A percentile compares a stretch with the other conserved stretches of the same genome.
Evolutionary conservation across 208 protist species (phyloP).

Genomic region (Leishmania martiniquensis): DNA sequence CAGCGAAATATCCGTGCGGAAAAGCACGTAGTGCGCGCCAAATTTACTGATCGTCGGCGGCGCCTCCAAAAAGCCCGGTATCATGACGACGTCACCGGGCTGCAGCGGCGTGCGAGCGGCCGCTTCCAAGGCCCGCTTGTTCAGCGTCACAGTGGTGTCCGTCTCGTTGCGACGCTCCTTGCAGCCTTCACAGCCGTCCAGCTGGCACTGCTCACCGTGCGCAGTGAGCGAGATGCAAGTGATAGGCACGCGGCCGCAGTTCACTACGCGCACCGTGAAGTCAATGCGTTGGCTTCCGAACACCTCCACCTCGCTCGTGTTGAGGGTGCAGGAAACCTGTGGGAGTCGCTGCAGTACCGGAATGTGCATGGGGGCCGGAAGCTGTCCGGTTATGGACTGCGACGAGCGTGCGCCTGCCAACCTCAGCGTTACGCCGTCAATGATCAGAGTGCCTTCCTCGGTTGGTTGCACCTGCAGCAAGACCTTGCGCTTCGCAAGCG

Average conservation of each 20-base stretch:
- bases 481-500: slow-evolving; percentile 48
- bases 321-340: slow-evolving; percentile 74
- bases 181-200: slow-evolving; percentile 86
- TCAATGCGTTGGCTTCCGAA: slow-evolving; percentile 77
- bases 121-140: slow-evolving; percentile 52
- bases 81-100: slow-evolving; percentile 64
- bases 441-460: slow-evolving; percentile 56
- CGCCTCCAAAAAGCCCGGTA: slow-evolving; percentile 60
- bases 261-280: slow-evolving; percentile 75
- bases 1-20: slow-evolving; percentile 77
- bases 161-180: slow-evolving; percentile 53
- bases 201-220: slow-evolving; percentile 80
- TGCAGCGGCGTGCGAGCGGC: slow-evolving; percentile 43
- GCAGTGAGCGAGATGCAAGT: slow-evolving; percentile 68
- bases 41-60: slow-evolving; percentile 51
- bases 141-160: slow-evolving; percentile 51
- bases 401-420: slow-evolving; percentile 41
- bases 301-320: slow-evolving; percentile 73
- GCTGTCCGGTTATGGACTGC: slow-evolving; percentile 35
- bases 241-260: slow-evolving; percentile 72
- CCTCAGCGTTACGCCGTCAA: slow-evolving; percentile 67
- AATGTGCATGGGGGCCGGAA: slow-evolving; percentile 50
- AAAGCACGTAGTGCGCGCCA: slow-evolving; percentile 68
- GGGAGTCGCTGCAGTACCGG: slow-evolving; percentile 83
- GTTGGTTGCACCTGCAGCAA: slow-evolving; percentile 74